Evolutionary conservation across 2,329 filamentous ascomycete genomes (phyloP).

Genomic region (Metarhizium album): DNA sequence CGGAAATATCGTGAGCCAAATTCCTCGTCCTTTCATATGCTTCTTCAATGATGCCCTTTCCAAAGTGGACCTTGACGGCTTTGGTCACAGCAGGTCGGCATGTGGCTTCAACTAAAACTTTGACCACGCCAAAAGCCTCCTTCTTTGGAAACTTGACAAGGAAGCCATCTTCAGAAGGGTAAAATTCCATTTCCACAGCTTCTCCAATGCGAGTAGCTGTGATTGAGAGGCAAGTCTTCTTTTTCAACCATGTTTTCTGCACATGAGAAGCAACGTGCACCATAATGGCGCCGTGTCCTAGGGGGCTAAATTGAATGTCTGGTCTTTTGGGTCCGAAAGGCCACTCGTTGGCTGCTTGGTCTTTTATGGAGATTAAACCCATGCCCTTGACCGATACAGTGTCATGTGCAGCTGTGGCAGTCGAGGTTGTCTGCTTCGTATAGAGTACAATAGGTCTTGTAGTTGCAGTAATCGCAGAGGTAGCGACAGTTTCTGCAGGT

Average conservation of each 20-base stretch:
- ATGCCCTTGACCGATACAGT: conserved; percentile 12
- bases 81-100: conserved; percentile 51
- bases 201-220: conserved; percentile 39
- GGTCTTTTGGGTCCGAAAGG: conserved; percentile 23
- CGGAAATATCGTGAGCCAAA: conserved; percentile 30
- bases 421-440: conserved; percentile 8
- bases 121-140: conserved; percentile 47
- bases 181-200: conserved; percentile 37
- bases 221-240: conserved; percentile 41
- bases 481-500: conserved; percentile 1
- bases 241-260: conserved; percentile 44
- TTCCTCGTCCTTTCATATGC: conserved; percentile 33
- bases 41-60: conserved; percentile 34
- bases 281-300: conserved; percentile 39
- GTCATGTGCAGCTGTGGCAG: conserved; percentile 1
- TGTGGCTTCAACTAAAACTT: conserved; percentile 46
- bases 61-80: conserved; percentile 50
- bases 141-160: conserved; percentile 39
- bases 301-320: conserved; percentile 18
- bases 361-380: conserved; percentile 19
- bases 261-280: conserved; percentile 39
- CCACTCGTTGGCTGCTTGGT: conserved; percentile 21
- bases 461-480: conserved; percentile 15
- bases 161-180: conserved; percentile 38
- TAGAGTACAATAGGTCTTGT: conserved; percentile 6